phyloP scores from a whole-genome alignment of 768 basidiomycete species.

The Strobilomyces confusus region DNA sequence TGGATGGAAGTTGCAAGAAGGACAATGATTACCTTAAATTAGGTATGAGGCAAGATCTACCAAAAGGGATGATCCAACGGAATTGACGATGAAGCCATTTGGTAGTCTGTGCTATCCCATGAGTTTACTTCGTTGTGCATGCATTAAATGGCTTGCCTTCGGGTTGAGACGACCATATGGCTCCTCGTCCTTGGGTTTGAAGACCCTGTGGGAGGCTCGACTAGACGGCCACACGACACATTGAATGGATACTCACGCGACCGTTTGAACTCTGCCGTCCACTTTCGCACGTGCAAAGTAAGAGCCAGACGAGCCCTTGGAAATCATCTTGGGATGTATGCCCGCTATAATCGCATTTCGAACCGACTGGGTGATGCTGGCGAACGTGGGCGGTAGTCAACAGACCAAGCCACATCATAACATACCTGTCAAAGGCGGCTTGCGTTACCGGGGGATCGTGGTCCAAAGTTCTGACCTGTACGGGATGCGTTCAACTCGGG shows the following conservation, averaged over 20 bases:
- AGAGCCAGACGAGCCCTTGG: slow-evolving; percentile 84
- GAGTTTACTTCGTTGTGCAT: neutral
- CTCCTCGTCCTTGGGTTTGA: slow-evolving; percentile 90
- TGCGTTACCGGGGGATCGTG: slow-evolving; percentile 75
- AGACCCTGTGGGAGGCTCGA: slow-evolving; percentile 50
- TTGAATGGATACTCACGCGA: slow-evolving; percentile 53
- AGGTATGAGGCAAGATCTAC: slow-evolving; percentile 83
- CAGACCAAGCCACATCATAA: slow-evolving; percentile 6
- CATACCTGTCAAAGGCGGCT: slow-evolving; percentile 67
- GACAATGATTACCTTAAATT: slow-evolving; percentile 61
- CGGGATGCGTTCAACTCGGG: slow-evolving; percentile 1
- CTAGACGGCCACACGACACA: neutral
- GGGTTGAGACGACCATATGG: slow-evolving; percentile 87
- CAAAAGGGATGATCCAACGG: slow-evolving; percentile 88
- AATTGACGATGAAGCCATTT: slow-evolving; percentile 90
- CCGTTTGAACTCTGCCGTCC: slow-evolving; percentile 73
- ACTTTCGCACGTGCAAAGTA: slow-evolving; percentile 86
- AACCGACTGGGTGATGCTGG: slow-evolving; percentile 60
- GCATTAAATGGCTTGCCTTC: slow-evolving; percentile 46
- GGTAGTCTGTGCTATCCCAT: slow-evolving; percentile 52
- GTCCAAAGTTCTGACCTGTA: slow-evolving; percentile 74
- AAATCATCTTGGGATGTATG: slow-evolving; percentile 87
- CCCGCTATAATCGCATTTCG: slow-evolving; percentile 69
- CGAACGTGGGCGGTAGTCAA: slow-evolving; percentile 9
- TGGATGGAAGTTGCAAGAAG: neutral